Percentiles rank a stretch among this genome's conserved stretches.
These are phyloP conservation scores for Boletus coccyginus DNA, from an alignment of 768 basidiomycete species.

Conservation along the genomic window DNA sequence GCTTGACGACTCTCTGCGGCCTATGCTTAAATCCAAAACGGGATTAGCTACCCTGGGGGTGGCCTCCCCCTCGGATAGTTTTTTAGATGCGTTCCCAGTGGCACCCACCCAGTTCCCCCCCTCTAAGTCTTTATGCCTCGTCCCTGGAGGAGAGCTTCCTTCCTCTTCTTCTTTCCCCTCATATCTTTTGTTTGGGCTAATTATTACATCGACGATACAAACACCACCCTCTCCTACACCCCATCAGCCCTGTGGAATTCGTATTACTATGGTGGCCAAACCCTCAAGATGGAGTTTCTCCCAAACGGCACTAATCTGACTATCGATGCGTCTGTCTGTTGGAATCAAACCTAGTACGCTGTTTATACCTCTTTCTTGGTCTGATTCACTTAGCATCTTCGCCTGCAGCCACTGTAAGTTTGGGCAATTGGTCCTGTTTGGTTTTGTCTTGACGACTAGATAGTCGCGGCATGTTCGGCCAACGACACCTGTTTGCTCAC, in stretches of 20 bases:
- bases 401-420: constrained; percentile 19
- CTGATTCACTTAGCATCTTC: neutral
- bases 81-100: too few species aligned
- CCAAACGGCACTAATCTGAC: constrained; percentile 9
- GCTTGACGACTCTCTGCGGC: too few species aligned
- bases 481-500: constrained; percentile 17
- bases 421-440: neutral
- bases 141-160: neutral
- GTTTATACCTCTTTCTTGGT: neutral
- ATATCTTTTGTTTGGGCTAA: constrained; percentile 11
- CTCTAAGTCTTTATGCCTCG: neutral
- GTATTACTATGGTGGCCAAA: neutral
- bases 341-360: constrained; percentile 25
- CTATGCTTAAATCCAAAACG: too few species aligned
- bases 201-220: constrained; percentile 26
- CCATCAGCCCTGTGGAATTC: constrained; percentile 9
- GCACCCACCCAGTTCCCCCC: too few species aligned
- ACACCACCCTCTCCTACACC: constrained; percentile 20
- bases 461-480: constrained; percentile 22
- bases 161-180: constrained; percentile 1
- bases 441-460: neutral
- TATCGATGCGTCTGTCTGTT: constrained; percentile 23
- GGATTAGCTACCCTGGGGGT: too few species aligned
- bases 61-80: too few species aligned
- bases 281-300: neutral